Base-by-base conservation (phyloP, 208 protist genomes). In the Tritrichomonas musculus region DNA sequence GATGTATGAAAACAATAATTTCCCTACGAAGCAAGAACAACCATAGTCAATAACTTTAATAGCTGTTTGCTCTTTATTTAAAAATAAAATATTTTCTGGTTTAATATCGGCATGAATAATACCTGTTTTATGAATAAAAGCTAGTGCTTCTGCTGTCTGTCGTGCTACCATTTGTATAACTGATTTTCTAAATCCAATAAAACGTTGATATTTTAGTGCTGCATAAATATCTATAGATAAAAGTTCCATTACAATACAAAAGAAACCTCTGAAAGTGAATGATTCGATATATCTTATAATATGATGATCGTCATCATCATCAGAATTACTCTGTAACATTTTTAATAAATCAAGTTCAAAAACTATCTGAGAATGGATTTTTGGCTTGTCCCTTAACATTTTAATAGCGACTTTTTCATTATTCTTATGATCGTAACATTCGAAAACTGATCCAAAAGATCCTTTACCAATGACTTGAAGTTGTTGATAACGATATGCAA, bases 41-140 rank as follows among this genome's bases (percentile, higher is more conserved):
- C 95, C 95, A 33, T 95, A 96, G 57, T 96, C 95, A 77, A 95
- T 95, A n/a, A 96, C 36, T 82, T 96, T 95, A 33, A 96, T 44
- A 4, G 69, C n/a, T 39, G 50, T 92, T 39, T 39, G 11, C 25
- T 44, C n/a, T 13, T 49, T 9, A 64, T 92, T 60, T 13, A 27
- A 57, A 30, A 92, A 50, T 13, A 92, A 36, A 60, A 92, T 92
- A 57, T 97, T 97, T 92, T 97, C 96, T 33, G 96, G 96, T 94
- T 97, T 96, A 9, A 96, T 92, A 93, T 95, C 94, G 33, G 80
- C 92, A 73, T 95, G 94, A 65, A 95, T 94, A 33, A 96, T 82
- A 13, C 4, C 3, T 3, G 33, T 50, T 39, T 60, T 92, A 44
- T 60, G 41, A 33, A 92, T 64, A 30, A 92, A 92, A 39, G 47